Conservation (phyloP, 257 asterid genomes). For the Nemophila menziesii region DNA sequence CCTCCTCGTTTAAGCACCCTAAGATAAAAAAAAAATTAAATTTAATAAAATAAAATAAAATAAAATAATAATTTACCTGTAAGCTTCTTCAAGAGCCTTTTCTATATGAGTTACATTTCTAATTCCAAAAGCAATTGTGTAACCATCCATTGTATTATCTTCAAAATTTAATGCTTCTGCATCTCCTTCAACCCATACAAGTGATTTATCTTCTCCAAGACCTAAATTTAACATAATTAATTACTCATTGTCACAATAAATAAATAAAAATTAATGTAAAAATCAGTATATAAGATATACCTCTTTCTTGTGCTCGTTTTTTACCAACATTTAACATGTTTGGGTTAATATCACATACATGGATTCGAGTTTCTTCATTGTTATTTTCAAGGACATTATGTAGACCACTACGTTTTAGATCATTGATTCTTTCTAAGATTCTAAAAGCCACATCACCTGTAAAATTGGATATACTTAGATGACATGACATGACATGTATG, state of each 20-base stretch:
- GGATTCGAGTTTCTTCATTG: slow-evolving; percentile 57
- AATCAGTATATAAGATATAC: no score
- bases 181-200: slow-evolving; percentile 86
- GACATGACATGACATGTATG: background rate
- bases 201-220: slow-evolving; percentile 42
- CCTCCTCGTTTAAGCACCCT: slow-evolving; percentile 96
- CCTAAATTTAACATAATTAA: no score
- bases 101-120: slow-evolving; percentile 92
- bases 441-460: slow-evolving; percentile 96
- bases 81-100: slow-evolving; percentile 80
- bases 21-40: slow-evolving; percentile 9
- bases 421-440: slow-evolving; percentile 49
- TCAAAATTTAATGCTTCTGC: slow-evolving; percentile 74
- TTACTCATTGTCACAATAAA: no score
- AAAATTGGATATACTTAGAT: slow-evolving; percentile 25
- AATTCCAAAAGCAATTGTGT: slow-evolving; percentile 94
- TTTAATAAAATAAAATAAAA: background rate
- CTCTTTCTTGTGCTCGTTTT: slow-evolving; percentile 68
- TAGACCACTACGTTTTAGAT: slow-evolving; percentile 39
- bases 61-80: slow-evolving; percentile 34
- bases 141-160: slow-evolving; percentile 78
- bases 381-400: slow-evolving; percentile 50
- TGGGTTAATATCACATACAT: slow-evolving; percentile 79
- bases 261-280: slow-evolving; percentile 1
- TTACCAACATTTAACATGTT: slow-evolving; percentile 76